Evolutionary conservation across 345 rosid genomes (phyloP), one percentile per base, ranked within the genome.

Genomic region (Gossypium stocksii): DNA sequence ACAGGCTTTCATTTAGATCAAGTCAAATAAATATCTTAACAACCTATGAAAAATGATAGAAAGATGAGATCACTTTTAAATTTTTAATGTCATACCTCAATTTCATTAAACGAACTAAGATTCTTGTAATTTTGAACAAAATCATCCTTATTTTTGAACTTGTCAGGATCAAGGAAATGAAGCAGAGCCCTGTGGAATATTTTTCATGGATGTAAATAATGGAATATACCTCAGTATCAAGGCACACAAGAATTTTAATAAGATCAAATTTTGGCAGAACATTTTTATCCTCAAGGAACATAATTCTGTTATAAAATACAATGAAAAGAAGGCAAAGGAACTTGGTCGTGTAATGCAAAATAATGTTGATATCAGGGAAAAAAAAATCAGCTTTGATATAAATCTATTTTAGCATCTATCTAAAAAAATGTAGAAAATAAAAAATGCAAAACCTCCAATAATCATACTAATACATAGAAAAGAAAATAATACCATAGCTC

Each of bases 61-160:
- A 52, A 41, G 77, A 64, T 10, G 48, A 60, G 65, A 29, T 56
- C 62, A 71, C 61, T 38, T 44, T 3, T 68, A 20, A 53, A 71
- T 56, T 38, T 44, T 3, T 68, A 27, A 53, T 59, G 65, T 22
- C 27, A 53, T 83, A 91, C 99, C 98, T 96, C 99, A 70, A 66
- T 90, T 84, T 91, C 98, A 77, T 96, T 93, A 79, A 96, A 96
- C 45, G 91, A 93, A 80, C 97, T 96, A 71, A 96, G 98, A 81
- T 96, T 96, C 90, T 91, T 93, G 87, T 96, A 96, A 75, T 93
- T 96, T 80, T 93, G 93, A 77, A 96, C 91, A 51, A 96, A 96
- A 76, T 91, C 97, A 82, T 93, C 99, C 85, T 93, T 96, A 70
- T 84, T 93, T 84, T 78, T 89, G 76, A 96, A 96, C 90, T 96